Conservation (phyloP, 2,329 filamentous ascomycete genomes). For the Ustulina deusta region DNA sequence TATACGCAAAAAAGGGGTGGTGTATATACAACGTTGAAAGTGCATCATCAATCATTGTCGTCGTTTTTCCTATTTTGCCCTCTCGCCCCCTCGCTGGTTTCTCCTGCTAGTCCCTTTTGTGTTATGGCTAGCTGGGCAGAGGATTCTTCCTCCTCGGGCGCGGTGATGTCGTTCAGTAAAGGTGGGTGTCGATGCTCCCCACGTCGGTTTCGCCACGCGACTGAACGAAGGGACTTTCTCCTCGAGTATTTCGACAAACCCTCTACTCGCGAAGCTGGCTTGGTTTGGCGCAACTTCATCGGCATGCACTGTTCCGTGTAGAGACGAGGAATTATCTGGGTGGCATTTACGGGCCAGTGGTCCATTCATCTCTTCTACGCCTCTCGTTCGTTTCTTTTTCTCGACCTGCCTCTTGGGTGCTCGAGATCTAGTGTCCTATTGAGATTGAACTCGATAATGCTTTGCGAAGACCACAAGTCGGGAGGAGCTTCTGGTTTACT, state of each 20-base stretch:
- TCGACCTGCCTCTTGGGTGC: slow-evolving; percentile 42
- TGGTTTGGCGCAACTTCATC: not conserved
- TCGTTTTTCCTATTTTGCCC: slow-evolving; percentile 36
- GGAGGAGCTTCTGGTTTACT: slow-evolving; percentile 9
- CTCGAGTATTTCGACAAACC: not conserved
- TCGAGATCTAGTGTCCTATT: not conserved
- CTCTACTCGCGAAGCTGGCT: not conserved
- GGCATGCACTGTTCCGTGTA: not conserved
- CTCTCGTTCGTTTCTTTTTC: slow-evolving; percentile 23
- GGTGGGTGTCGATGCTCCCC: not conserved
- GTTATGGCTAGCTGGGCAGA: not conserved
- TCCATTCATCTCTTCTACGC: not conserved
- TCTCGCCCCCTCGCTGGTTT: slow-evolving; percentile 16
- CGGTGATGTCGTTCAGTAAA: not conserved
- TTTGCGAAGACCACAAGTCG: slow-evolving; percentile 2
- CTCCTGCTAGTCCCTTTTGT: not conserved
- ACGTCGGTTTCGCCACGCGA: not conserved
- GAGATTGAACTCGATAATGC: not conserved
- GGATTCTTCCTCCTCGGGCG: not conserved
- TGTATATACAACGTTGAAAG: slow-evolving; percentile 38
- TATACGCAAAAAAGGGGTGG: slow-evolving; percentile 32
- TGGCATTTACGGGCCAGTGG: not conserved
- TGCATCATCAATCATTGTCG: slow-evolving; percentile 9
- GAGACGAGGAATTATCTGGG: slow-evolving; percentile 7
- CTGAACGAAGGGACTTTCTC: not conserved